Conservation (phyloP, 371 early-diverging fungal species). For the Dichotomocladium elegans region DNA sequence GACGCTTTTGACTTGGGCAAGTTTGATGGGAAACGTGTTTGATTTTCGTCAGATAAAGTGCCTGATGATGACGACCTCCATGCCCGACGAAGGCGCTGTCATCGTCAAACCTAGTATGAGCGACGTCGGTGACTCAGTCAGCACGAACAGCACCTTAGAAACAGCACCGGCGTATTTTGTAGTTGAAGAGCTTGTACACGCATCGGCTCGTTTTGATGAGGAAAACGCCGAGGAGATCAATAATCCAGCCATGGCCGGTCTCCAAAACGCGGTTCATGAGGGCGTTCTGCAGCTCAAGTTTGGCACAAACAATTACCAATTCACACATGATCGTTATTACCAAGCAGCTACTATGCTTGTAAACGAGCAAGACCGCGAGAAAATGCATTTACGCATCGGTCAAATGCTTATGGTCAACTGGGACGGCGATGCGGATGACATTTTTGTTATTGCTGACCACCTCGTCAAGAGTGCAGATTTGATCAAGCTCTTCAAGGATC, state of each 20-base stretch:
- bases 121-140: slow-evolving; percentile 13
- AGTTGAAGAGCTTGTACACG: no score
- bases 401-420: slow-evolving; percentile 29
- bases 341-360: slow-evolving; percentile 40
- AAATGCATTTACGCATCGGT: slow-evolving; percentile 37
- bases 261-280: slow-evolving; percentile 36
- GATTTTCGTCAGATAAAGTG: slow-evolving; percentile 35
- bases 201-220: background rate
- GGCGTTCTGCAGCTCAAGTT: slow-evolving; percentile 32
- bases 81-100: slow-evolving; percentile 4
- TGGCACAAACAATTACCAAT: slow-evolving; percentile 32
- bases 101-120: slow-evolving; percentile 5
- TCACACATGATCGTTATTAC: slow-evolving; percentile 38
- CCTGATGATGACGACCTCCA: slow-evolving; percentile 26
- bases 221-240: slow-evolving; percentile 4
- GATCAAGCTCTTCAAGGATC: slow-evolving; percentile 13
- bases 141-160: slow-evolving; percentile 1
- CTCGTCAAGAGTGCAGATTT: slow-evolving; percentile 30
- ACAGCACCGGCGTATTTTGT: background rate
- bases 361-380: slow-evolving; percentile 17
- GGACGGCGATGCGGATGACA: slow-evolving; percentile 20
- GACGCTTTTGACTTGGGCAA: slow-evolving; percentile 40
- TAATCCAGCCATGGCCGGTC: slow-evolving; percentile 27
- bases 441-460: slow-evolving; percentile 37
- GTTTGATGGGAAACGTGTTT: slow-evolving; percentile 32